These are phyloP conservation scores for Geotrichum candidum DNA, from an alignment of 1,139 yeast genomes.

Conservation along the genomic window DNA sequence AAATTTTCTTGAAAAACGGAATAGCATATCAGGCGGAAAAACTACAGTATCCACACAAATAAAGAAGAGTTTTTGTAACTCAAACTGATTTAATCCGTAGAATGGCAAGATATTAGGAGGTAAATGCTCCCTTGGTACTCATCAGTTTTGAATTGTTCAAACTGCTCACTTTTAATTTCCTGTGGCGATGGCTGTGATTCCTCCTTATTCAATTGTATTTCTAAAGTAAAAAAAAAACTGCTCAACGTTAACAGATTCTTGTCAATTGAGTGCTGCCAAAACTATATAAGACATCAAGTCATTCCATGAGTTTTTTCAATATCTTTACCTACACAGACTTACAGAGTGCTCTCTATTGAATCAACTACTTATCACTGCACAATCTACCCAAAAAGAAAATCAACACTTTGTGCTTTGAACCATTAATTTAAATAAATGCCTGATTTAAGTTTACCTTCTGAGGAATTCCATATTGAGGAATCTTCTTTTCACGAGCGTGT, in stretches of 20 bases:
- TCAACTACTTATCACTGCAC: background rate
- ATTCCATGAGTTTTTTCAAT: background rate
- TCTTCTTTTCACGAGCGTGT: constrained; percentile 17
- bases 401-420: background rate
- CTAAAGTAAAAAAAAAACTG: background rate
- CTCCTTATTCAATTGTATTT: background rate
- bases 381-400: background rate
- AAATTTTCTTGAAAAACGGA: background rate
- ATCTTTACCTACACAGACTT: background rate
- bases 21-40: background rate
- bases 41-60: background rate
- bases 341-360: background rate
- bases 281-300: too few relatives aligned
- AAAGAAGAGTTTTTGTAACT: too few relatives aligned
- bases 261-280: background rate
- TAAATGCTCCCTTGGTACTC: background rate
- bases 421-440: background rate
- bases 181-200: background rate
- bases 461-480: constrained; percentile 14
- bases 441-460: constrained; percentile 1
- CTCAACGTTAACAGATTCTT: background rate
- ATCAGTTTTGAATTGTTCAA: background rate
- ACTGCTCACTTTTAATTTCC: background rate
- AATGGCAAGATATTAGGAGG: background rate
- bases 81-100: background rate